A percentile compares a stretch with the other conserved stretches of the same genome.
Evolutionary conservation across 2,329 filamentous ascomycete genomes (phyloP).

Genomic region (Pseudogymnoascus sp.): DNA sequence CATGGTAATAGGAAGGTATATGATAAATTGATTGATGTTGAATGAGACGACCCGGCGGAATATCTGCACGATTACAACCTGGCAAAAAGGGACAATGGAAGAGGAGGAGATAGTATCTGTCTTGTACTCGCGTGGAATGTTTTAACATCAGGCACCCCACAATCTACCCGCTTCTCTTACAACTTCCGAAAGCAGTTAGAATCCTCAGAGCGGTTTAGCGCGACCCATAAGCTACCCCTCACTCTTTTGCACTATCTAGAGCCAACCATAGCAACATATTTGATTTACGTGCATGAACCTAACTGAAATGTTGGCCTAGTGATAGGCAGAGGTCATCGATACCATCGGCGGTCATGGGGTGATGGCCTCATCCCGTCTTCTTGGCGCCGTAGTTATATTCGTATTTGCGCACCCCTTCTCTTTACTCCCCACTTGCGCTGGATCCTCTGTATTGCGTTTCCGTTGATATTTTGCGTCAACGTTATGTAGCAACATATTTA

Average conservation of each 20-base stretch:
- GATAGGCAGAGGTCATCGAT: no score
- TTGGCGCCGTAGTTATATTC: no score
- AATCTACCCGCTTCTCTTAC: not conserved
- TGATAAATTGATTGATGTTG: not conserved
- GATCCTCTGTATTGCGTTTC: no score
- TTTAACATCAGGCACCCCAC: not conserved
- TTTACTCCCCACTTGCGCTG: no score
- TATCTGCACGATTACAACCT: not conserved
- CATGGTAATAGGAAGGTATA: conserved; percentile 9
- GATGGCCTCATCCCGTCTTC: no score
- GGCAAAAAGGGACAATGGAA: not conserved
- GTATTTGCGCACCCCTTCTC: no score
- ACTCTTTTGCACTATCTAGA: not conserved
- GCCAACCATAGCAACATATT: no score
- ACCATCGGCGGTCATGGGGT: no score
- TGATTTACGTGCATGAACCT: no score
- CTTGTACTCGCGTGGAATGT: not conserved
- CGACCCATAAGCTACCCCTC: not conserved
- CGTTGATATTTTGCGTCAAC: no score
- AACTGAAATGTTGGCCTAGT: no score
- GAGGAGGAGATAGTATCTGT: not conserved
- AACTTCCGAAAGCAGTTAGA: not conserved
- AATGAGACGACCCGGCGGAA: not conserved
- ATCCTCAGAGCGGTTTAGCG: not conserved
- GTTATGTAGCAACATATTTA: no score